Base-by-base conservation (phyloP, 169 alveolate genomes). In the Haemoproteus tartakovskyi region DNA sequence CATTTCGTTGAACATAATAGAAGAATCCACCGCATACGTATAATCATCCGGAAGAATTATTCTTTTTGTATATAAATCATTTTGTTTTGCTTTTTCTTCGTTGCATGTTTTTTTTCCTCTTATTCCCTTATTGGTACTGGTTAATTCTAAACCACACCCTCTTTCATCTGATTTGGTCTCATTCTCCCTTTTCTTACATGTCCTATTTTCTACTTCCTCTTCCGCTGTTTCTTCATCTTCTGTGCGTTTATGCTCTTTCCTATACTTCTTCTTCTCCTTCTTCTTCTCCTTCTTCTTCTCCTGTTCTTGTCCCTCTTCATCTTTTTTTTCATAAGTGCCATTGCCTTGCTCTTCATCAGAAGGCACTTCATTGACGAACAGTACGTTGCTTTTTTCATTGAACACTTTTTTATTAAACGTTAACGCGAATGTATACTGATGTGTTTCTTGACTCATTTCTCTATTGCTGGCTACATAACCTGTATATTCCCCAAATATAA, bases 1-100 rank as follows among this genome's bases (percentile, higher is more conserved):
- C 92, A 93, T 64, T 70, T 93, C 97, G 67, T 93, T 93, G 67
- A 92, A 93, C 50, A 94, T 91, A 30, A 80, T 81, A 29, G 91
- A 89, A n/a, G 95, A 90, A 33, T 93, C 95, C 36, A 93, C 78
- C 19, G 93, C 95, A 80, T 87, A 92, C 62, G 90, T 89, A 29
- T 92, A 85, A 50, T 88, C 92, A 60, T 78, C 90, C 16, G 97
- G 97, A 14, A 93, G 94, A 27, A 79, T 54, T 29, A 88, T 80
- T 26, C 67, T 41, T 48, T 54, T 81, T 18, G 50, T 48, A 30
- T 19, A 24, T 6, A 48, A 11, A 40, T 19, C 12, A 21, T 27
- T 60, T 41, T 30, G 19, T 18, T 11, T 27, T 5, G 43, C 43
- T 33, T 33, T 33, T 33, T 33, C 9, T 33, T 33, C 14, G 43